A percentile compares a stretch with the other conserved stretches of the same genome.
Conservation (phyloP, 2,329 filamentous ascomycete species). For the Hortaea werneckii region DNA sequence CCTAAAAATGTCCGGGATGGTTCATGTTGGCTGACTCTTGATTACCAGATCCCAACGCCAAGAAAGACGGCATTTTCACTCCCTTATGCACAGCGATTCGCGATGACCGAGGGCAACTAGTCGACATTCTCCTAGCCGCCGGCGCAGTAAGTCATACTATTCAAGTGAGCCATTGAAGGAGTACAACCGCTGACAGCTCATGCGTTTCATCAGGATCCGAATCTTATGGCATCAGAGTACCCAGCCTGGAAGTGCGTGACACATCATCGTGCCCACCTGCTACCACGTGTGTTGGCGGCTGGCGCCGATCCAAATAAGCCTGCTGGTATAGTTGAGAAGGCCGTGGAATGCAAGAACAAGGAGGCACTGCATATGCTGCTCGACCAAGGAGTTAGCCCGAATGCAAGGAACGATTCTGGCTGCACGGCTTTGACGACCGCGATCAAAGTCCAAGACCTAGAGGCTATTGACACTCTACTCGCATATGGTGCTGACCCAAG, state of each 20-base stretch:
- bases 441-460: constrained; percentile 49
- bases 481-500: constrained; percentile 51
- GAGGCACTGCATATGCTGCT: constrained; percentile 52
- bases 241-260: constrained; percentile 60
- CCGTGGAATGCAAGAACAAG: constrained; percentile 51
- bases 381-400: constrained; percentile 49
- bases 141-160: no score
- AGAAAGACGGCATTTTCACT: constrained; percentile 55
- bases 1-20: no score
- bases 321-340: constrained; percentile 56
- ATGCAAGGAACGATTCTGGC: constrained; percentile 48
- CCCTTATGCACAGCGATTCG: constrained; percentile 59
- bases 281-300: constrained; percentile 49
- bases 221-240: constrained; percentile 51
- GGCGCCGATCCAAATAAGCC: constrained; percentile 50
- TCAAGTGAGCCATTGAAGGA: no score
- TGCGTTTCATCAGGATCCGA: no score
- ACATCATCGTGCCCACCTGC: constrained; percentile 51
- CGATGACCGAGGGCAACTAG: constrained; percentile 53
- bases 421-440: constrained; percentile 56
- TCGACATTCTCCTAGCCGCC: constrained; percentile 47
- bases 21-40: no score
- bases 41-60: constrained; percentile 52
- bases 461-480: constrained; percentile 51
- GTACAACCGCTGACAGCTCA: no score